phyloP scores from a whole-genome alignment of 345 rosid species.

The Bruguiera parviflora region DNA sequence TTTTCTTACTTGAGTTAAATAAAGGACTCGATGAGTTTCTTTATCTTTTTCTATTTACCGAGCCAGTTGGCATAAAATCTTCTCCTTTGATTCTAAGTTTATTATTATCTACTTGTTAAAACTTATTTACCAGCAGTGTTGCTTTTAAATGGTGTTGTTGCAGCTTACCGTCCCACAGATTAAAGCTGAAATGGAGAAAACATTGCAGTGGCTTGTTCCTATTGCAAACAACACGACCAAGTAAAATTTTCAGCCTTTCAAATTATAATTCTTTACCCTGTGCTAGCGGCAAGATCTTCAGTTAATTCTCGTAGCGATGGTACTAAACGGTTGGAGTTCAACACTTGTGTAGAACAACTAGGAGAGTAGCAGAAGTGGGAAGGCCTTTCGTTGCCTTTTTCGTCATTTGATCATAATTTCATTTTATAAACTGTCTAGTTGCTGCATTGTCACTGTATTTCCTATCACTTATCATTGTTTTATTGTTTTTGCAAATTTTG shows the following conservation, averaged over 20 bases:
- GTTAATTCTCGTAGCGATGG: background rate
- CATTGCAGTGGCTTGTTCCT: conserved; percentile 94
- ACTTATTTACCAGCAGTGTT: background rate
- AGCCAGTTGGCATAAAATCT: too few relatives aligned
- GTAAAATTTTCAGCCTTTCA: conserved; percentile 36
- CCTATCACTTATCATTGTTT: conserved; percentile 4
- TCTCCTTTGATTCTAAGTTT: background rate
- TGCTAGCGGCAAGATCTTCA: background rate
- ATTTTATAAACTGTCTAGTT: background rate
- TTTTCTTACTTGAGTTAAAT: background rate
- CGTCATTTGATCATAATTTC: background rate
- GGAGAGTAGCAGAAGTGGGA: background rate
- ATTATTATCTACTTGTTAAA: background rate
- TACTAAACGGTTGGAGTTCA: too few relatives aligned
- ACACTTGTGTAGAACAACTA: too few relatives aligned
- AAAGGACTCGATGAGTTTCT: too few relatives aligned
- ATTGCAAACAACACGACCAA: conserved; percentile 90
- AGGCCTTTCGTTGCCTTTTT: background rate
- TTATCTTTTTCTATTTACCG: background rate
- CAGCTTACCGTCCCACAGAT: conserved; percentile 79
- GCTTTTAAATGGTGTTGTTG: conserved; percentile 21
- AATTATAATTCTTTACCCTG: background rate
- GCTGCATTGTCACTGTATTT: background rate
- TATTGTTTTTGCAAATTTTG: conserved; percentile 18
- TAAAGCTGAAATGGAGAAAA: conserved; percentile 94